Percentiles rank a stretch among this genome's conserved stretches.
Evolutionary conservation across 495 filamentous ascomycete genomes (phyloP).

Genomic region (Penicillium herquei): DNA sequence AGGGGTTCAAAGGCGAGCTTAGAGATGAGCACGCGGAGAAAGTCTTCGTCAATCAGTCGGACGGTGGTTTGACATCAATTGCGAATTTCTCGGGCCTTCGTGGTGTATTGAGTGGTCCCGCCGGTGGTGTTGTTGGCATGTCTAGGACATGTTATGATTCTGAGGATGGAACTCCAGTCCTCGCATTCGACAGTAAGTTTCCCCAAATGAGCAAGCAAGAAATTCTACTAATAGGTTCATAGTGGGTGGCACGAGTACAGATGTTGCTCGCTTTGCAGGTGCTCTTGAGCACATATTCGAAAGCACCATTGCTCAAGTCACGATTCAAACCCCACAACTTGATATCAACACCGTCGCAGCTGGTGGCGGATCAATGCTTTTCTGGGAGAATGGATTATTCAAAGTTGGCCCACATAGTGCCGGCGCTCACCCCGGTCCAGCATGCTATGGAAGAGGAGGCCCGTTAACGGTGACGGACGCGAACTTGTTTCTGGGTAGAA

Average conservation of each 20-base stretch:
- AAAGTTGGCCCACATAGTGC: constrained; percentile 88
- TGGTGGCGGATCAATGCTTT: constrained; percentile 80
- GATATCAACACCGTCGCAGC: constrained; percentile 95
- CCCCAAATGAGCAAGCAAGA: constrained; percentile 63
- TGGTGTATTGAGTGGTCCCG: constrained; percentile 76
- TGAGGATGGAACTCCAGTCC: constrained; percentile 77
- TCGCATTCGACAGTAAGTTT: constrained; percentile 34
- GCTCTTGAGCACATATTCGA: constrained; percentile 92
- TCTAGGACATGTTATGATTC: constrained; percentile 12
- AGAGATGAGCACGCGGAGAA: not conserved
- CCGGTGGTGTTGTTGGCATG: constrained; percentile 53
- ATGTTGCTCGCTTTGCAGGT: constrained; percentile 84
- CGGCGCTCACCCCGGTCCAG: constrained; percentile 81
- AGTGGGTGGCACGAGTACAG: constrained; percentile 89
- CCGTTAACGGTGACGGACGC: constrained; percentile 89
- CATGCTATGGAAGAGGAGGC: constrained; percentile 87
- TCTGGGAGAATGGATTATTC: constrained; percentile 83
- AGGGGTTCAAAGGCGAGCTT: constrained; percentile 55
- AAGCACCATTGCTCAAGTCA: constrained; percentile 88
- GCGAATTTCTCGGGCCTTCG: constrained; percentile 73
- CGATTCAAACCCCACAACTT: constrained; percentile 85
- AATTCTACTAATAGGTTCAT: constrained; percentile 72
- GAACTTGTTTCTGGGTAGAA: constrained; percentile 77
- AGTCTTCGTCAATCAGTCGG: constrained; percentile 74
- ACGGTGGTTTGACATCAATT: constrained; percentile 77